Evolutionary conservation across 140 eudicot genomes (phyloP).

Genomic region (Anethum foeniculum): DNA sequence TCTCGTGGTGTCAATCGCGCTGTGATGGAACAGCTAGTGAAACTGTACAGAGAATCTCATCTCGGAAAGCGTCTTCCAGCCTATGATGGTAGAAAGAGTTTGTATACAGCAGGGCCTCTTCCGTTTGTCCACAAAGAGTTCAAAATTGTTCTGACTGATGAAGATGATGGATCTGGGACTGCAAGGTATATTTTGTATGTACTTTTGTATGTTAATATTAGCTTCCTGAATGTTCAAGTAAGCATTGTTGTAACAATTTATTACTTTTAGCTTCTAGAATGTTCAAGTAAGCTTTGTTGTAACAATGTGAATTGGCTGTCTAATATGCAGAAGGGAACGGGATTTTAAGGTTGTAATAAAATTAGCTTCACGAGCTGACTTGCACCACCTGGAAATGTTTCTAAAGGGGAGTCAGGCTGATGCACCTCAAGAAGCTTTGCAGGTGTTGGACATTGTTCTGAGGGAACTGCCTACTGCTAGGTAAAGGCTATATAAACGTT

Average conservation of each 20-base stretch:
- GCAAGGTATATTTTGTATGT: slow-evolving; percentile 39
- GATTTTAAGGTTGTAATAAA: slow-evolving; percentile 80
- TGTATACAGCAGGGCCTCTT: slow-evolving; percentile 91
- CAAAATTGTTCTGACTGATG: slow-evolving; percentile 63
- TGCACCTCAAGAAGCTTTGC: slow-evolving; percentile 96
- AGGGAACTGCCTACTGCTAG: slow-evolving; percentile 75
- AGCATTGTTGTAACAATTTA: not conserved
- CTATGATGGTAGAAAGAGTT: slow-evolving; percentile 88
- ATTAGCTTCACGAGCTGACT: slow-evolving; percentile 82
- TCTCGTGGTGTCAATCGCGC: slow-evolving; percentile 83
- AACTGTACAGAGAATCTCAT: slow-evolving; percentile 66
- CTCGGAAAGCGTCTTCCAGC: slow-evolving; percentile 88
- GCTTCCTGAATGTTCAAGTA: slow-evolving; percentile 5
- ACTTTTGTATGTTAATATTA: not conserved
- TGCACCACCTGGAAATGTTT: slow-evolving; percentile 81
- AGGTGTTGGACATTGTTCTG: slow-evolving; percentile 86
- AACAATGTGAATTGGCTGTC: not conserved
- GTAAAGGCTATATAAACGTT: slow-evolving; percentile 22
- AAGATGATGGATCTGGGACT: slow-evolving; percentile 76
- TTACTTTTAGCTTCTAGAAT: slow-evolving; percentile 6
- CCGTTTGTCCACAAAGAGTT: slow-evolving; percentile 71
- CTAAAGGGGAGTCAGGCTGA: slow-evolving; percentile 83
- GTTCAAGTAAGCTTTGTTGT: not conserved
- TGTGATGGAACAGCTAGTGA: slow-evolving; percentile 78
- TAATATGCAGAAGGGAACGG: slow-evolving; percentile 59